Conservation (phyloP, 495 filamentous ascomycete genomes). For the Penicillium nucicola region DNA sequence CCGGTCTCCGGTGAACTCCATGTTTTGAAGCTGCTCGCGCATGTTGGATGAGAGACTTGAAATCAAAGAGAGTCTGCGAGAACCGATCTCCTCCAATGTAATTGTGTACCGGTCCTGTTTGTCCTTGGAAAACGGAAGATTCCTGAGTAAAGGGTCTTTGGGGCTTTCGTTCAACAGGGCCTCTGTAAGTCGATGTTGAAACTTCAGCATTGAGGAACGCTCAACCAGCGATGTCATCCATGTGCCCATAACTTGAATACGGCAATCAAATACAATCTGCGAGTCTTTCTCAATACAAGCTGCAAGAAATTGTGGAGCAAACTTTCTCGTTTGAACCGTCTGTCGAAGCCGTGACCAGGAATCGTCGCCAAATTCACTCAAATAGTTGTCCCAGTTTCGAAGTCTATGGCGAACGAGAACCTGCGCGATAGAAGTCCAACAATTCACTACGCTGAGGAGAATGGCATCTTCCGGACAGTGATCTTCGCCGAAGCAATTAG, state of each 20-base stretch:
- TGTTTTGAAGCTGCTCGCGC: conserved; percentile 48
- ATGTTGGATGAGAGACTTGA: conserved; percentile 65
- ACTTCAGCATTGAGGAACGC: conserved; percentile 62
- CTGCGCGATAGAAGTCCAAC: conserved; percentile 58
- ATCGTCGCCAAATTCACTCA: conserved; percentile 52
- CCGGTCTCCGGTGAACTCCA: conserved; percentile 25
- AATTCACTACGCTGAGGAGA: conserved; percentile 52
- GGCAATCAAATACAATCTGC: conserved; percentile 41
- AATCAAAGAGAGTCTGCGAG: conserved; percentile 57
- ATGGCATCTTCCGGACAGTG: conserved; percentile 54
- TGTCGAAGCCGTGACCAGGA: conserved; percentile 61
- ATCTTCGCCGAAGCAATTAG: conserved; percentile 68
- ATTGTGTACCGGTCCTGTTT: conserved; percentile 43
- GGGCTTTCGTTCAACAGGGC: conserved; percentile 50
- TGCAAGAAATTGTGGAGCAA: conserved; percentile 59
- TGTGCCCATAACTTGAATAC: conserved; percentile 46
- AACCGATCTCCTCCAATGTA: conserved; percentile 50
- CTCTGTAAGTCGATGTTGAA: conserved; percentile 60
- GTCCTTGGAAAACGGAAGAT: conserved; percentile 59
- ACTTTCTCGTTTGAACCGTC: conserved; percentile 64
- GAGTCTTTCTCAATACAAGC: conserved; percentile 50
- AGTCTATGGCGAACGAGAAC: conserved; percentile 41
- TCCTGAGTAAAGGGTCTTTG: conserved; percentile 51
- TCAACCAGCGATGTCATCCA: conserved; percentile 65
- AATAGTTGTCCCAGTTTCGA: conserved; percentile 56